These are phyloP conservation scores for Alternaria ventricosa DNA, from an alignment of 2,329 filamentous ascomycete genomes.

Conservation along the genomic window DNA sequence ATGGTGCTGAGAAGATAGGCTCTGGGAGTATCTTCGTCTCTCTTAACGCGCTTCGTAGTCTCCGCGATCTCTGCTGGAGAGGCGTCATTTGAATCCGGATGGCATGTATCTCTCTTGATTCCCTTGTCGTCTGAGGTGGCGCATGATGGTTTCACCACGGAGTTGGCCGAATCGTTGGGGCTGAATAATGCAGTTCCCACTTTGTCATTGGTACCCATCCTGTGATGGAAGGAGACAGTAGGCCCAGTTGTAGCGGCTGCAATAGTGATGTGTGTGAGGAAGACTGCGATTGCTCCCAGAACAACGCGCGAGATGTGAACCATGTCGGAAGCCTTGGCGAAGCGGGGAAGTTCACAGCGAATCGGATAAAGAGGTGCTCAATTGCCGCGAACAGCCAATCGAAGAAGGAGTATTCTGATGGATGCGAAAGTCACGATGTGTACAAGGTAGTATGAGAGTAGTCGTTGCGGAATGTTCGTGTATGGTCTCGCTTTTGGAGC, in stretches of 20 bases:
- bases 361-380: neutral
- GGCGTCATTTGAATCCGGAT: neutral
- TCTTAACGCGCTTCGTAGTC: neutral
- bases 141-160: neutral
- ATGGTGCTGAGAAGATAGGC: neutral
- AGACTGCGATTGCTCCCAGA: neutral
- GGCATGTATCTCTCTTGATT: neutral
- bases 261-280: neutral
- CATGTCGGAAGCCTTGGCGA: slow-evolving; percentile 1
- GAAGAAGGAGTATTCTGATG: neutral
- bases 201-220: neutral
- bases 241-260: neutral
- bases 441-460: neutral
- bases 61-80: neutral
- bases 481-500: neutral
- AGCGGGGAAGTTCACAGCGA: neutral
- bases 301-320: neutral
- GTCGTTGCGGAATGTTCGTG: neutral
- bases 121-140: neutral
- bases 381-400: neutral
- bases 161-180: neutral
- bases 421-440: neutral
- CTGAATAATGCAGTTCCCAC: neutral
- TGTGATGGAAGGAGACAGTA: neutral
- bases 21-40: neutral